These are phyloP conservation scores for Plasmodium vivax DNA, from an alignment of 169 alveolate species.

Conservation along the genomic window DNA sequence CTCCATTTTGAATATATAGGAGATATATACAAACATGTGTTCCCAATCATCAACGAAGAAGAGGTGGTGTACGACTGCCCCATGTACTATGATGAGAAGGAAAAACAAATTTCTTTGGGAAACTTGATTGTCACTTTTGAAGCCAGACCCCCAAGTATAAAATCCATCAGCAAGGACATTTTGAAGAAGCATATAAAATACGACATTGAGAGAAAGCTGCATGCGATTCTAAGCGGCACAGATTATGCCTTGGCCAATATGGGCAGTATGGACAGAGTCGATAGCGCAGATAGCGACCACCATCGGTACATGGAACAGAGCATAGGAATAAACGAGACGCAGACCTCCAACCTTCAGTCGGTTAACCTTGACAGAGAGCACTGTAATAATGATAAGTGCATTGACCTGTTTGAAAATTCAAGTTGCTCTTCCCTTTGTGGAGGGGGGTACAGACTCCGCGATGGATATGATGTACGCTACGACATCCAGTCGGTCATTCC, in stretches of 20 bases:
- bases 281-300: background rate
- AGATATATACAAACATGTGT: constrained; percentile 27
- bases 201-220: constrained; percentile 27
- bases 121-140: constrained; percentile 9
- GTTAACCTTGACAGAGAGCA: background rate
- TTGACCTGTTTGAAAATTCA: constrained; percentile 26
- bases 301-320: constrained; percentile 7
- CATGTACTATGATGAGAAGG: constrained; percentile 38
- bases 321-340: constrained; percentile 6
- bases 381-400: constrained; percentile 44
- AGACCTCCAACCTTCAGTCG: constrained; percentile 2
- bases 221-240: constrained; percentile 15
- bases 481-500: constrained; percentile 31
- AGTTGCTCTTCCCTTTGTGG: constrained; percentile 54
- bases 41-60: constrained; percentile 32
- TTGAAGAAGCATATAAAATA: constrained; percentile 23
- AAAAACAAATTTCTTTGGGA: constrained; percentile 8
- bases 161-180: constrained; percentile 17
- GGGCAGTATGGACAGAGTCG: background rate
- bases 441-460: constrained; percentile 21
- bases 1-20: constrained; percentile 40
- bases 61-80: constrained; percentile 21
- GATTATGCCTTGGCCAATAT: background rate
- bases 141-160: constrained; percentile 2
- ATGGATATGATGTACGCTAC: constrained; percentile 10